Conservation (phyloP, 2,329 filamentous ascomycete species). For the Monosporascus ibericus region DNA sequence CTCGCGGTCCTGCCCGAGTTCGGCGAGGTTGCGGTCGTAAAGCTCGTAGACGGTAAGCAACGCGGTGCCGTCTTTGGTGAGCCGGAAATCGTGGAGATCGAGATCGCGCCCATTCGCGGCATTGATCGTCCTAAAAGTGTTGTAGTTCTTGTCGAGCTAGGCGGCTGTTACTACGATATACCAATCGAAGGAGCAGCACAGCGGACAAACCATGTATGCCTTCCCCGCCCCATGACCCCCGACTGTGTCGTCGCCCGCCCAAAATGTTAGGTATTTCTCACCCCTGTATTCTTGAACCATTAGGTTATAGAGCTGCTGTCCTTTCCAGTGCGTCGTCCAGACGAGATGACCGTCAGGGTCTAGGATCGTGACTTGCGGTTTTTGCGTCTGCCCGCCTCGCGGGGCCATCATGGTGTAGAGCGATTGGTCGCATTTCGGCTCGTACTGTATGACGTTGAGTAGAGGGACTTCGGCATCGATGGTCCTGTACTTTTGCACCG, state of each 20-base stretch:
- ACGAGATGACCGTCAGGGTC: conserved; percentile 37
- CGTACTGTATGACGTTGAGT: conserved; percentile 22
- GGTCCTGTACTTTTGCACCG: conserved; percentile 27
- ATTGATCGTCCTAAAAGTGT: conserved; percentile 29
- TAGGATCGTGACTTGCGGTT: conserved; percentile 36
- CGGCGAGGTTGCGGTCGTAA: conserved; percentile 30
- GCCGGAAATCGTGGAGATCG: conserved; percentile 34
- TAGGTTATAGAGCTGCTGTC: conserved; percentile 35
- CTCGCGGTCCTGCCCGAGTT: conserved; percentile 24
- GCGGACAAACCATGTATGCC: conserved; percentile 37
- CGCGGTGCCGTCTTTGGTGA: conserved; percentile 30
- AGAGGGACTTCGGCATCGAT: conserved; percentile 27
- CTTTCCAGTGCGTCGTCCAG: conserved; percentile 32
- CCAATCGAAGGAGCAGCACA: neutral
- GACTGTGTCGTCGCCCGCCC: conserved; percentile 40
- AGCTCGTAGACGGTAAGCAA: conserved; percentile 31
- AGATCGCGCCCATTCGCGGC: conserved; percentile 30
- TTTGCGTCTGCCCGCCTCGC: conserved; percentile 26
- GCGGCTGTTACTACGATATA: neutral
- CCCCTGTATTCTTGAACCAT: conserved; percentile 38
- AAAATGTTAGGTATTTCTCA: conserved; percentile 40
- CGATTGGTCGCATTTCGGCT: conserved; percentile 30
- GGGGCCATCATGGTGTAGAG: conserved; percentile 35
- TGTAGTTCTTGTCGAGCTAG: conserved; percentile 19
- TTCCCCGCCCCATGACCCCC: conserved; percentile 39